Percentiles rank a stretch among this genome's conserved stretches.
Evolutionary conservation across 164 flowering plant species (phyloP).

Genomic region (Annona cherimola): DNA sequence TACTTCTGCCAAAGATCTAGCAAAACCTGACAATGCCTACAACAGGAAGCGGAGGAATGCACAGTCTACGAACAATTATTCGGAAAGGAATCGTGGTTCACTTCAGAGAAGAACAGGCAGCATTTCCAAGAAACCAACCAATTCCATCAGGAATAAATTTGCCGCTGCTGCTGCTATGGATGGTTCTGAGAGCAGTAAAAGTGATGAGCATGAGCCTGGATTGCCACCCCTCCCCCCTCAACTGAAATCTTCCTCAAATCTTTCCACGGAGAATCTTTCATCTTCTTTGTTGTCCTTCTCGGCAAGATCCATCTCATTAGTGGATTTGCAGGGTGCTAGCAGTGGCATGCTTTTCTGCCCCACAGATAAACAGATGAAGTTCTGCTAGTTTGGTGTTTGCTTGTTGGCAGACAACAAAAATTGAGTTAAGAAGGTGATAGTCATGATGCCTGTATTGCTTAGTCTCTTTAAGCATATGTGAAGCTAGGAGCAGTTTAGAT

Average conservation of each 20-base stretch:
- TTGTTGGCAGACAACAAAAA: neutral
- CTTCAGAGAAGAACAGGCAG: conserved; percentile 43
- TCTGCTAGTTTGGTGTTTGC: conserved; percentile 4
- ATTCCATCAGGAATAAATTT: conserved; percentile 44
- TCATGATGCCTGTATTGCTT: neutral
- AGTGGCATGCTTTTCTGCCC: conserved; percentile 3
- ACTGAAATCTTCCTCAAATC: conserved; percentile 12
- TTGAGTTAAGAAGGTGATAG: neutral
- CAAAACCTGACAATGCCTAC: conserved; percentile 72
- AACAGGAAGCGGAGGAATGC: conserved; percentile 64
- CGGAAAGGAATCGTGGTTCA: conserved; percentile 34
- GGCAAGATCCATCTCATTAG: conserved; percentile 49
- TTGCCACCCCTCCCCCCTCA: conserved; percentile 58
- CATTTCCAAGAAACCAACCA: conserved; percentile 56
- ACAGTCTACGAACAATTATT: conserved; percentile 34
- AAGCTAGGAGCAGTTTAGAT: neutral
- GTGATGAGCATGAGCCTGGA: conserved; percentile 30
- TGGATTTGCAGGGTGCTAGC: conserved; percentile 42
- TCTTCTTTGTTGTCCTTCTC: conserved; percentile 19
- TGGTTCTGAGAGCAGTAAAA: conserved; percentile 36
- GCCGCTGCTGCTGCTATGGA: conserved; percentile 58
- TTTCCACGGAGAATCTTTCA: conserved; percentile 6
- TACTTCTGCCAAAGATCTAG: conserved; percentile 50
- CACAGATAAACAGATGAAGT: conserved; percentile 6
- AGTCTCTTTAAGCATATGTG: neutral